Conservation (phyloP, 768 basidiomycete species). For the Brasilioporus rufonigricans region DNA sequence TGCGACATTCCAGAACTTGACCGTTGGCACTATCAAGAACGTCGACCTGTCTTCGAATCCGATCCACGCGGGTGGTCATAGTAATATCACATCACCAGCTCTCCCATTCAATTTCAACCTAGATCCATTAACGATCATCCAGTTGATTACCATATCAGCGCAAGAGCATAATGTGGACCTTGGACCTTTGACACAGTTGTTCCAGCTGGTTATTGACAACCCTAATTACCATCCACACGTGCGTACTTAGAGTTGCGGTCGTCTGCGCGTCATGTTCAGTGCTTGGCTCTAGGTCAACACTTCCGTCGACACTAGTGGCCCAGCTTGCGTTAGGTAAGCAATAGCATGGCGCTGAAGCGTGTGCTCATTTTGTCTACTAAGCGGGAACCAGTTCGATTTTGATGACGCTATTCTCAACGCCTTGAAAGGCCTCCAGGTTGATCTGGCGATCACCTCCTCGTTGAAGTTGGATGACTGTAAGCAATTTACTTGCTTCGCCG, state of each 20-base stretch:
- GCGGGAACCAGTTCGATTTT: conserved; percentile 66
- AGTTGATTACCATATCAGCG: conserved; percentile 49
- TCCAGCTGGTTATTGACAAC: conserved; percentile 51
- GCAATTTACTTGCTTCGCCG: conserved; percentile 12
- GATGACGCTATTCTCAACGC: conserved; percentile 60
- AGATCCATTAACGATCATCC: conserved; percentile 59
- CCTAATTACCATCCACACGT: conserved; percentile 54
- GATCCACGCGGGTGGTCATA: conserved; percentile 58
- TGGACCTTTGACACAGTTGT: conserved; percentile 55
- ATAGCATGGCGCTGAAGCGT: neutral
- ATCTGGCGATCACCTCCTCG: conserved; percentile 51
- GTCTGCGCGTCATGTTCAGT: neutral
- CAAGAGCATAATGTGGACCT: conserved; percentile 54
- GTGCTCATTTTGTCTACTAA: conserved; percentile 25
- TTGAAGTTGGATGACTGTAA: conserved; percentile 68
- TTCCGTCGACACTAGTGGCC: conserved; percentile 47
- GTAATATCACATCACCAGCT: conserved; percentile 50
- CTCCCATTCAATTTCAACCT: conserved; percentile 65
- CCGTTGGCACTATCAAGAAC: conserved; percentile 56
- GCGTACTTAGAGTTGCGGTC: conserved; percentile 1
- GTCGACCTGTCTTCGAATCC: conserved; percentile 55
- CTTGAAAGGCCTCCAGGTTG: conserved; percentile 55
- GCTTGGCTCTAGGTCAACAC: conserved; percentile 45
- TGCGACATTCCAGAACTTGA: conserved; percentile 53
- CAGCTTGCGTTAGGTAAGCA: conserved; percentile 58